These are phyloP conservation scores for Claviceps purpurea DNA, from an alignment of 2,329 filamentous ascomycete genomes.

Conservation along the genomic window DNA sequence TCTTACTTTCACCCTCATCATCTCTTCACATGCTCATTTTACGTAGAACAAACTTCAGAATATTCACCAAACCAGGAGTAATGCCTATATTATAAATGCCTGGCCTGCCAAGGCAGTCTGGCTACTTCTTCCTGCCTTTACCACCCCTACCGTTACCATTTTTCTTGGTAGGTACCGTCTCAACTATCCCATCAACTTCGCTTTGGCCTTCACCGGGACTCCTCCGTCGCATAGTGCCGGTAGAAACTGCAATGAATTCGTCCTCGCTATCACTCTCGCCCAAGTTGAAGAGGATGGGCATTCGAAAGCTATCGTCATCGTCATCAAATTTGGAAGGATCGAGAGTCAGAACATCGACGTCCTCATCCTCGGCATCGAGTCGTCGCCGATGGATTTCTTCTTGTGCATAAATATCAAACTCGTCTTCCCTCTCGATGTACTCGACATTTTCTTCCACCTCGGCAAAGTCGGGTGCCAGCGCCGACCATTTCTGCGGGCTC, in stretches of 20 bases:
- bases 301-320: constrained; percentile 56
- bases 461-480: constrained; percentile 87
- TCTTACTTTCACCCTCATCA: no score
- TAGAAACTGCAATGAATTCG: constrained; percentile 56
- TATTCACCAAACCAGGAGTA: neutral
- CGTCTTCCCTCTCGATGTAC: constrained; percentile 89
- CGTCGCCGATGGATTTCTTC: constrained; percentile 88
- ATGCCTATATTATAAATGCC: neutral
- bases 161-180: constrained; percentile 26
- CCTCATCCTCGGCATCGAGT: constrained; percentile 83
- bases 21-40: neutral
- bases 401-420: constrained; percentile 93
- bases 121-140: constrained; percentile 28
- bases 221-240: constrained; percentile 75
- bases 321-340: constrained; percentile 51
- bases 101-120: neutral
- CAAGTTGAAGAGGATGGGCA: constrained; percentile 88
- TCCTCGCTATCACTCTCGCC: constrained; percentile 94
- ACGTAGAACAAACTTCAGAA: neutral
- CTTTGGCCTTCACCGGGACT: constrained; percentile 64
- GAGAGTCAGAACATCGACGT: constrained; percentile 76
- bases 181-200: constrained; percentile 40
- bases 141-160: constrained; percentile 20
- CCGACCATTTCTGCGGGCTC: constrained; percentile 93
- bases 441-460: constrained; percentile 98